Percentiles rank a stretch among this genome's conserved stretches.
Conservation (phyloP, 345 rosid species). For the Lagerstroemia speciosa region DNA sequence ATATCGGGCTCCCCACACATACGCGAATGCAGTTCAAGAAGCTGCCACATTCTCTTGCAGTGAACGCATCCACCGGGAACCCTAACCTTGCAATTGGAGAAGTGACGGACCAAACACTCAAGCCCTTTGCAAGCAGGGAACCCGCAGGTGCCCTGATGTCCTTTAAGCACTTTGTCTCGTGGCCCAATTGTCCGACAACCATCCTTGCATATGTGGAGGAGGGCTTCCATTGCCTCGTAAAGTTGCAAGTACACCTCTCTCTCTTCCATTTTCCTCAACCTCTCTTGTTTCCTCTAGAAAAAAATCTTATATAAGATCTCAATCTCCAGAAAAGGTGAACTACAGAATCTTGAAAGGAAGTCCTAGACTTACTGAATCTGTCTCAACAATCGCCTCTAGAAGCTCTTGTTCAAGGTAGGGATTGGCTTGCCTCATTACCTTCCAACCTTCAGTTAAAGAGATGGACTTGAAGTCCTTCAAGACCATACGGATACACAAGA, state of each 20-base stretch:
- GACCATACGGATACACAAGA: constrained; percentile 49
- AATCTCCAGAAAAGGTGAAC: neutral
- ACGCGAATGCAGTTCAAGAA: constrained; percentile 82
- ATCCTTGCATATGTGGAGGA: constrained; percentile 76
- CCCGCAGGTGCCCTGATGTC: constrained; percentile 39
- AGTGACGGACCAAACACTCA: constrained; percentile 68
- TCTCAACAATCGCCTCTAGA: constrained; percentile 56
- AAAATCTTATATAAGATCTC: constrained; percentile 1
- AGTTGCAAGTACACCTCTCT: constrained; percentile 57
- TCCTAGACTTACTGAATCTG: constrained; percentile 48
- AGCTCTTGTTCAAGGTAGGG: constrained; percentile 80
- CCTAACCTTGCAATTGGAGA: constrained; percentile 61
- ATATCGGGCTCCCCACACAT: constrained; percentile 57
- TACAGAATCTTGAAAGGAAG: neutral
- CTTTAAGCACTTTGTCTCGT: constrained; percentile 46
- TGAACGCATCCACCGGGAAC: constrained; percentile 59
- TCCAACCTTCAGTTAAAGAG: constrained; percentile 79
- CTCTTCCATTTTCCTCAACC: constrained; percentile 47
- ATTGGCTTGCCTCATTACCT: constrained; percentile 52
- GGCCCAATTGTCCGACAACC: constrained; percentile 92
- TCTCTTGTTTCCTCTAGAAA: constrained; percentile 48
- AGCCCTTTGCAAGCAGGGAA: constrained; percentile 85
- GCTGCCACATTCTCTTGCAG: constrained; percentile 93
- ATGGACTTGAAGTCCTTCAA: constrained; percentile 67
- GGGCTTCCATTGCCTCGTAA: constrained; percentile 78